Conservation (phyloP, 441 rosid species). For the Pelargonium fulgidum region DNA sequence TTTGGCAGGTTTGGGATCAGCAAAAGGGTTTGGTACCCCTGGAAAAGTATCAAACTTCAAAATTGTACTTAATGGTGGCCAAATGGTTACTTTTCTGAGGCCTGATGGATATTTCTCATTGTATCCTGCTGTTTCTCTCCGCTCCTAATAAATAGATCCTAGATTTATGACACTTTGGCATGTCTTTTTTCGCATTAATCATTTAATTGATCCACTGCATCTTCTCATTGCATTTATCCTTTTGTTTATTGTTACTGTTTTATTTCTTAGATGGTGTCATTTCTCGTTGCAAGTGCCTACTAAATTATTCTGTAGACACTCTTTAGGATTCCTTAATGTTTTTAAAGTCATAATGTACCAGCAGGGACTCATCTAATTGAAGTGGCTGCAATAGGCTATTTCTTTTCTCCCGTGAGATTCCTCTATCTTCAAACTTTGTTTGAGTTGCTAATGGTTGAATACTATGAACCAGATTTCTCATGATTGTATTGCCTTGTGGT, state of each 20-base stretch:
- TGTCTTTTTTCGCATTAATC: background rate
- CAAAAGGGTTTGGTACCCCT: constrained; percentile 43
- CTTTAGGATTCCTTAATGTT: constrained; percentile 45
- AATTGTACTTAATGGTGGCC: constrained; percentile 87
- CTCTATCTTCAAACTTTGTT: constrained; percentile 10
- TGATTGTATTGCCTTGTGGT: constrained; percentile 16
- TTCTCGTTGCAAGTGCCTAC: background rate
- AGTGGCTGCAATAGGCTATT: constrained; percentile 76
- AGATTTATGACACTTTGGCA: background rate
- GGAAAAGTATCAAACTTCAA: constrained; percentile 67
- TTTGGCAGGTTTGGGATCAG: constrained; percentile 44
- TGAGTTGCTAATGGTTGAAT: constrained; percentile 8
- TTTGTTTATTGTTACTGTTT: background rate
- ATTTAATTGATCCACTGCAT: background rate
- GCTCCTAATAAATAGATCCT: constrained; percentile 10
- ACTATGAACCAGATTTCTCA: constrained; percentile 10
- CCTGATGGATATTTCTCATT: constrained; percentile 97
- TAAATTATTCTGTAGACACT: constrained; percentile 11
- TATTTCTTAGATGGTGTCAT: background rate
- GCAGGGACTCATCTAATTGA: constrained; percentile 97
- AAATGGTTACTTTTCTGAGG: constrained; percentile 59
- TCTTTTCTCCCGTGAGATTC: constrained; percentile 84
- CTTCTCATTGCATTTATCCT: background rate
- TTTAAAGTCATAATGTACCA: constrained; percentile 62
- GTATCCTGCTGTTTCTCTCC: constrained; percentile 41